Percentiles rank a stretch among this genome's conserved stretches.
phyloP scores from a whole-genome alignment of 352 stramenopile species.

The Globisporangium solare region DNA sequence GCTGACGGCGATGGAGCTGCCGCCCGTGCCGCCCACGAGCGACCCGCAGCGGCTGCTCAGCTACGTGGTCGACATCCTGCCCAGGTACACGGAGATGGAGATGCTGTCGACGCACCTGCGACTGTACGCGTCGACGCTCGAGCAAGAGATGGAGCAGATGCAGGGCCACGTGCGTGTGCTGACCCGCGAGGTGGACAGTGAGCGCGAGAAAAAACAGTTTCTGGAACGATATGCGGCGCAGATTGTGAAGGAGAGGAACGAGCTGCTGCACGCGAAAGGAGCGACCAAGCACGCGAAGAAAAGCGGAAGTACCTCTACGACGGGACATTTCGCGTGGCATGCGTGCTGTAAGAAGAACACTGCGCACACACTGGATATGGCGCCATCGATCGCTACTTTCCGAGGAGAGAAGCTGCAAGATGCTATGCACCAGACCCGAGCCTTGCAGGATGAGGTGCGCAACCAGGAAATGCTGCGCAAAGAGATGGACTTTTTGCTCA shows the following conservation, averaged over 20 bases:
- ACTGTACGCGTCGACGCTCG: constrained; percentile 59
- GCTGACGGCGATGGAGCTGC: constrained; percentile 45
- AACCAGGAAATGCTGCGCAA: constrained; percentile 57
- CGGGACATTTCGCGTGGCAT: constrained; percentile 69
- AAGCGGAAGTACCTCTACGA: background rate
- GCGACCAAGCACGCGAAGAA: constrained; percentile 36
- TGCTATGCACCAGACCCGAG: constrained; percentile 34
- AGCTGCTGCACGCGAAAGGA: constrained; percentile 58
- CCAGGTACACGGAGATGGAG: constrained; percentile 82
- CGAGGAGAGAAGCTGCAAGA: constrained; percentile 74
- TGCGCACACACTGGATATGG: constrained; percentile 56
- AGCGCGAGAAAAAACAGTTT: constrained; percentile 79
- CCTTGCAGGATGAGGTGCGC: constrained; percentile 52
- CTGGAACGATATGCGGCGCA: constrained; percentile 76
- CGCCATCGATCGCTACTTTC: constrained; percentile 68
- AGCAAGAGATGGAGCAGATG: constrained; percentile 77
- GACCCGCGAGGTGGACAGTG: constrained; percentile 35
- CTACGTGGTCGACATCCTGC: constrained; percentile 72
- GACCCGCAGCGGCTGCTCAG: constrained; percentile 69
- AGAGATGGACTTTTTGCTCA: constrained; percentile 65
- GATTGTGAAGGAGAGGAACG: constrained; percentile 84
- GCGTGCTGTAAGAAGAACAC: constrained; percentile 78
- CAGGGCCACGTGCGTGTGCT: constrained; percentile 53
- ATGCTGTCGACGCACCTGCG: constrained; percentile 72
- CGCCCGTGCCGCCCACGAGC: constrained; percentile 59